Evolutionary conservation across 306 rosid species (phyloP).

Genomic region (Glycine tomentella): DNA sequence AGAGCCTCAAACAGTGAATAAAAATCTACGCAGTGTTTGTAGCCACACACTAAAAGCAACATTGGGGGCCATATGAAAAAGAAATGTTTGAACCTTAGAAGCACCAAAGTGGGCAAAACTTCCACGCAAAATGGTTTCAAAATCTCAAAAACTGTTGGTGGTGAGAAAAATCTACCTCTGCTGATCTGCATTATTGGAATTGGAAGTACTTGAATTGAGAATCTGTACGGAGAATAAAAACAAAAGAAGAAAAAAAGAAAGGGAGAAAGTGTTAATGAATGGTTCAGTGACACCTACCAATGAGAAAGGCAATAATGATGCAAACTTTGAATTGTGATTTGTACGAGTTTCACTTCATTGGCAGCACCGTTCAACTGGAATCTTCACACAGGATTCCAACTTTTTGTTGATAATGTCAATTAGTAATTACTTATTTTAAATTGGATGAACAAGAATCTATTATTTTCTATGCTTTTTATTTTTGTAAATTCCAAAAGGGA

Average conservation of each 20-base stretch:
- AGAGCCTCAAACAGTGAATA: background rate
- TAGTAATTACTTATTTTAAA: background rate
- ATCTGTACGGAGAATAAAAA: background rate
- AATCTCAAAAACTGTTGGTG: conserved; percentile 14
- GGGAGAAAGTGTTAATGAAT: background rate
- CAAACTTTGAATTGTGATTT: background rate
- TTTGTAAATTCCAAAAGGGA: background rate
- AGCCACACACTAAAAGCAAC: conserved; percentile 15
- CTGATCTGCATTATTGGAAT: conserved; percentile 13
- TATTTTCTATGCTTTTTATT: background rate
- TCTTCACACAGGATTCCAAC: conserved; percentile 42
- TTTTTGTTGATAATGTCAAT: background rate
- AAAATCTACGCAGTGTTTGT: background rate
- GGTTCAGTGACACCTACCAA: background rate
- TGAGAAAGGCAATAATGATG: background rate
- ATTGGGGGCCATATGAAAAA: conserved; percentile 39
- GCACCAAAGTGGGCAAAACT: background rate
- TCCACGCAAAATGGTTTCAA: background rate
- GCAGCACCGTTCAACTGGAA: background rate
- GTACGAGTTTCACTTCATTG: background rate
- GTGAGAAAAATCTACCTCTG: background rate
- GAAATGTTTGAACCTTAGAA: conserved; percentile 7
- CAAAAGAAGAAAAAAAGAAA: background rate
- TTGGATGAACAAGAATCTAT: background rate
- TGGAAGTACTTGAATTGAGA: conserved; percentile 30